Conservation (phyloP, 140 eudicot species). For the Flaveria floridana region DNA sequence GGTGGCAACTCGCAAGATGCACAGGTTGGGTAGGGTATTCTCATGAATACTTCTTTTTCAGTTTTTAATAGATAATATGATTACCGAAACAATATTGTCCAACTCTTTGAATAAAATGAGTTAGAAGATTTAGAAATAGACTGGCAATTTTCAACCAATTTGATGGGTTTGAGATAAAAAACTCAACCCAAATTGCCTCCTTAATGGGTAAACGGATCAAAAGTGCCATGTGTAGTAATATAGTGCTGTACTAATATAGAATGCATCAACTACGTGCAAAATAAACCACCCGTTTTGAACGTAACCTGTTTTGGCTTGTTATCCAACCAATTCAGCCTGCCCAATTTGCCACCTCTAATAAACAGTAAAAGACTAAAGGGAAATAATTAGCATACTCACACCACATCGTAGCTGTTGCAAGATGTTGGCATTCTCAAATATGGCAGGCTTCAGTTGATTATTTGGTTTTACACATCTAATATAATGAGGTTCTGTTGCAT, state of each 20-base stretch:
- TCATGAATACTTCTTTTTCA: background rate
- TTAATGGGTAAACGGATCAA: background rate
- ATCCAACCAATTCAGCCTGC: constrained; percentile 11
- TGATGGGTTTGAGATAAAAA: background rate
- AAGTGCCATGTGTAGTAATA: background rate
- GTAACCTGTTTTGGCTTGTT: background rate
- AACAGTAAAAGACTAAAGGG: background rate
- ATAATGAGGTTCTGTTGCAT: constrained; percentile 91
- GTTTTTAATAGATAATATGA: background rate
- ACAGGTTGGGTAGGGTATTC: background rate
- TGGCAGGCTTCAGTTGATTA: constrained; percentile 83
- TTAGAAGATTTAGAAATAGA: background rate
- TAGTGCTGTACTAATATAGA: background rate
- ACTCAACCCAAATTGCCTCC: constrained; percentile 1
- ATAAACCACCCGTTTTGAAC: background rate
- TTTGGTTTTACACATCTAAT: constrained; percentile 97
- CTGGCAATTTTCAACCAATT: background rate
- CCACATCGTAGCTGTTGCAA: constrained; percentile 99
- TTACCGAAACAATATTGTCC: background rate
- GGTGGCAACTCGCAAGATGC: background rate
- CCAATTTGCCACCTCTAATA: constrained; percentile 12
- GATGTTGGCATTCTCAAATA: constrained; percentile 85
- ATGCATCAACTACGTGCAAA: background rate
- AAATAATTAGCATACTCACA: constrained; percentile 54
- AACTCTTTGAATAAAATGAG: background rate